Base-by-base conservation (phyloP, 371 early-diverging fungal genomes). In the Vairimorpha apis region DNA sequence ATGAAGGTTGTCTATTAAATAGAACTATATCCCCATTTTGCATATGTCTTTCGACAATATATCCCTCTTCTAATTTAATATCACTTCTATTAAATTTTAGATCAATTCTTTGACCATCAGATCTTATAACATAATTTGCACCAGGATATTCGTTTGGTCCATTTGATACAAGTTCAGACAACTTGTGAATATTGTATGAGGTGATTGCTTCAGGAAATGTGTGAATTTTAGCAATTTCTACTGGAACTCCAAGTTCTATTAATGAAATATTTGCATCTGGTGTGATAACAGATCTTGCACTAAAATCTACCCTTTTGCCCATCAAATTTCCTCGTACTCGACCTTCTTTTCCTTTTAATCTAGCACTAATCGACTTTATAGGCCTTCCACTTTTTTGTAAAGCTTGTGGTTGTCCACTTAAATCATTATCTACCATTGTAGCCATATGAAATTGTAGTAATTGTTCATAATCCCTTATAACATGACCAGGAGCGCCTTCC, bases 231-330 rank as follows among this genome's bases (percentile, higher is more conserved):
- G 99, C 99, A 82, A 99, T 94, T 78, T 89, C 88, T 63, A 91
- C 87, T 13, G 99, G 99, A 3, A 99, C 97, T 66, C 99, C 99
- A 55, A 99, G 95, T 85, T 99, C 91, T 81, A 95, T 94, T 56
- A 96, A 87, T 25, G 89, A 88, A 67, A 99, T 85, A 82, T 95
- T 95, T 44, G 97, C 94, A 83, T 99, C 99, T 69, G 96, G 95
- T 1, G 99, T 94, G 83, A 99, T 97, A 67, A 99, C 99, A 2
- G 95, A 94, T 81, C 99, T 90, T 5, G 99, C 97, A 51, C 93
- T 93, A 83, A 97, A 99, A 84, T 97, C 97, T 0, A 99, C 97
- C 85, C 99, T 91, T 83, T 99, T 99, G 60, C 99, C 99, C 99
- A 99, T 99, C 77, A 99, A 83, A 82, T 99, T 97, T 60, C 96